Evolutionary conservation across 208 protist genomes (phyloP).

Genomic region (Trypanosoma scelopori): DNA sequence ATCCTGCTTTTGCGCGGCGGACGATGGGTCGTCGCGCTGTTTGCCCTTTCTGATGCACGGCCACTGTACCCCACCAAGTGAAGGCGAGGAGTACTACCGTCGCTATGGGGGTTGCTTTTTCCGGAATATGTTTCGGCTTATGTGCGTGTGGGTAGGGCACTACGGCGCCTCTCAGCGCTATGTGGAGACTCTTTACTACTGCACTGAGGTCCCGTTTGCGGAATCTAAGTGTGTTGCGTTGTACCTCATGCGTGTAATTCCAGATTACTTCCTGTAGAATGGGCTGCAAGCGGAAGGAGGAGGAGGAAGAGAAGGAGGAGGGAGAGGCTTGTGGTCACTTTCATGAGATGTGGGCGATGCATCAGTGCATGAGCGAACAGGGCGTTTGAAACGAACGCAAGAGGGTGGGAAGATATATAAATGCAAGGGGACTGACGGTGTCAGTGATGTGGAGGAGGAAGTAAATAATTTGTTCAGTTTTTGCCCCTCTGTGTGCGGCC

Average conservation of each 20-base stretch:
- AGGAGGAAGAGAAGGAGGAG: background rate
- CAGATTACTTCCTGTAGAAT: conserved; percentile 56
- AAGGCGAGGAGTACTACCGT: conserved; percentile 50
- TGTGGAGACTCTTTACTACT: conserved; percentile 82
- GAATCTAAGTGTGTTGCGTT: conserved; percentile 70
- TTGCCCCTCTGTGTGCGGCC: no score
- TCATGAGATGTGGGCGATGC: no score
- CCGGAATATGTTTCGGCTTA: conserved; percentile 78
- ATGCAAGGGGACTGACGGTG: no score
- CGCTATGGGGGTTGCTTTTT: conserved; percentile 76
- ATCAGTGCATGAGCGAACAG: no score
- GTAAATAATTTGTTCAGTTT: no score
- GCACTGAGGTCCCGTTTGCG: conserved; percentile 73
- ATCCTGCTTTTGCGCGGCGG: conserved; percentile 17
- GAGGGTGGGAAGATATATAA: background rate
- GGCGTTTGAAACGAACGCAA: no score
- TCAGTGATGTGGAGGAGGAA: background rate
- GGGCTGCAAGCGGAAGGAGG: background rate
- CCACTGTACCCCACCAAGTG: conserved; percentile 51
- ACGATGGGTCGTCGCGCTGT: conserved; percentile 28
- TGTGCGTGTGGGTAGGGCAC: conserved; percentile 85
- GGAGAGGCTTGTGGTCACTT: background rate
- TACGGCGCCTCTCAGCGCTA: conserved; percentile 77
- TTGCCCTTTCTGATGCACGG: conserved; percentile 40
- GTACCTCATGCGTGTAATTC: conserved; percentile 67